Evolutionary conservation across 164 flowering plant species (phyloP), one percentile per base, ranked within the genome.

Genomic region (Stephania yunnanensis): DNA sequence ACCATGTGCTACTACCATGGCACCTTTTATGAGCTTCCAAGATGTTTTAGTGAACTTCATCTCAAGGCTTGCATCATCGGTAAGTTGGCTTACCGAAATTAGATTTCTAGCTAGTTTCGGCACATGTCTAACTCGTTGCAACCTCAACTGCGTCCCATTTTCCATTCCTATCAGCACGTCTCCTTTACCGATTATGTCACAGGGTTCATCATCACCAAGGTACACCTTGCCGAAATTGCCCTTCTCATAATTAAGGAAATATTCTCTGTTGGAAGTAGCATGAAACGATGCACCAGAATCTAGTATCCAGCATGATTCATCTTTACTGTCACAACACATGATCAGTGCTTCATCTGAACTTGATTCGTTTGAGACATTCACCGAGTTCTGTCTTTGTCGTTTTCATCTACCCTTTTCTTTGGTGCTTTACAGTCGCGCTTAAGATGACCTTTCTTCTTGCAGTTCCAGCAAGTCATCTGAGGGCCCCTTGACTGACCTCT

Each of bases 381-480:
- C 44, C 6, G 12, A 4, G 15, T 31, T 7, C 10, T 25, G 30
- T 11, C 44, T 7, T 17, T 30, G 17, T 4, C 31, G 12, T 68
- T 2, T 9, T 25, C 0, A 11, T 68, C 70, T 12, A 15, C 44
- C 10, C 31, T 46, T 25, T 25, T 25, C 70, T 68, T 68, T 7
- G 45, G 42, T 10, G 42, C 17, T 20, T 1, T 25, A 5, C 70
- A 68, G 7, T 68, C 10, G 31, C 6, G 31, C 6, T 30, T 4
- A 68, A 29, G 31, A 68, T 68, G 70, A 4, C 70, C 5, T 17
- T 9, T 68, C 44, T 68, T 68, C 19, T 36, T 20, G 15, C 70
- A 68, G 15, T 68, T 68, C 44, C 44, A 68, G 10, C 70, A 68
- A n/a, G n/a, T n/a, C n/a, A n/a, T n/a, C n/a, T n/a, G n/a, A n/a